phyloP scores from a whole-genome alignment of 495 filamentous ascomycete species.

The Trichoderma virens region DNA sequence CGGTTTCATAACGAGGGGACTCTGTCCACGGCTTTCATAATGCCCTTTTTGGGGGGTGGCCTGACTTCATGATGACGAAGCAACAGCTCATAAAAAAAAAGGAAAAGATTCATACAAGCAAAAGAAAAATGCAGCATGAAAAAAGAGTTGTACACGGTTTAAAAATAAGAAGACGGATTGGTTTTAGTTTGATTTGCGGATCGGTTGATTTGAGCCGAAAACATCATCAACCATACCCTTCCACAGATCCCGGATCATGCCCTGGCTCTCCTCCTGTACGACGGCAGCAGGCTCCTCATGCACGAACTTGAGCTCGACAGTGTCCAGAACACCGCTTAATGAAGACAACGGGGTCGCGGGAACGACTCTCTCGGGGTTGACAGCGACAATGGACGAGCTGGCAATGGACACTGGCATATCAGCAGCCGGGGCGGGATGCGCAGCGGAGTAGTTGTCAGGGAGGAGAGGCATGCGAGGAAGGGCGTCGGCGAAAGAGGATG shows the following conservation, averaged over 20 bases:
- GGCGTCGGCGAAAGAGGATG: slow-evolving; percentile 19
- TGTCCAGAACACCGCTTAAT: slow-evolving; percentile 38
- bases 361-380: slow-evolving; percentile 33
- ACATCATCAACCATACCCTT: slow-evolving; percentile 41
- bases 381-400: slow-evolving; percentile 36
- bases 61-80: background rate
- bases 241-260: slow-evolving; percentile 38
- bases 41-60: background rate
- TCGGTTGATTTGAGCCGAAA: slow-evolving; percentile 16
- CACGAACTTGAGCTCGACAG: slow-evolving; percentile 39
- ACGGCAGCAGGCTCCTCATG: slow-evolving; percentile 19
- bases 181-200: background rate
- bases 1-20: background rate
- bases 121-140: background rate
- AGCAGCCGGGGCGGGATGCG: slow-evolving; percentile 13
- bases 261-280: slow-evolving; percentile 21
- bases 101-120: background rate
- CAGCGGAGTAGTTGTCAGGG: slow-evolving; percentile 31
- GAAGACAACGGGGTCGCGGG: slow-evolving; percentile 33
- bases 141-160: background rate
- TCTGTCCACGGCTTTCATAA: background rate
- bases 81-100: background rate
- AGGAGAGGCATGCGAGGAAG: slow-evolving; percentile 35
- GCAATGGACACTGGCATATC: slow-evolving; percentile 28
- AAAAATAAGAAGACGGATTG: background rate